A percentile compares a stretch with the other conserved stretches of the same genome.
phyloP scores from a whole-genome alignment of 2,329 filamentous ascomycete species.

The Chaetomium globosum region DNA sequence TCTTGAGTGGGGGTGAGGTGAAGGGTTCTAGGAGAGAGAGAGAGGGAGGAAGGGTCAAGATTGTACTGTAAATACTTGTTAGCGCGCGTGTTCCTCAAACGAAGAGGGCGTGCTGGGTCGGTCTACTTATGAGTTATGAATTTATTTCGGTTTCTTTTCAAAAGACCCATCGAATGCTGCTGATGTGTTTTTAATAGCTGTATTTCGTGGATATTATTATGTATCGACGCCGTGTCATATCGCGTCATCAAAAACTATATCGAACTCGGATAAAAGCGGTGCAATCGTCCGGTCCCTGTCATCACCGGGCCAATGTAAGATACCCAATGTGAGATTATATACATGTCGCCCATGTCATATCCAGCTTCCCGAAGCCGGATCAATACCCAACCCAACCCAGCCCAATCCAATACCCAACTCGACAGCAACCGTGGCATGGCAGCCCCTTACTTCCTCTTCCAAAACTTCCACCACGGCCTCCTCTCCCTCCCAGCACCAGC shows the following conservation, averaged over 20 bases:
- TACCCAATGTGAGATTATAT: not conserved
- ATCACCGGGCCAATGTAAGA: not conserved
- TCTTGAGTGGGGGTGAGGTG: not conserved
- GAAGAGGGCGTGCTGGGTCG: not conserved
- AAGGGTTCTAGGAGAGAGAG: slow-evolving; percentile 21
- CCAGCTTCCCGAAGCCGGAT: slow-evolving; percentile 22
- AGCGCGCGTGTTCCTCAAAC: not conserved
- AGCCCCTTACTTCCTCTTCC: slow-evolving; percentile 36
- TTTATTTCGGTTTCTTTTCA: not conserved
- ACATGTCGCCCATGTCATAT: not conserved
- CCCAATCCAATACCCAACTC: too few relatives aligned
- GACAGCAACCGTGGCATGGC: not conserved
- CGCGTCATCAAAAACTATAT: slow-evolving; percentile 12
- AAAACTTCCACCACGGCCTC: slow-evolving; percentile 62
- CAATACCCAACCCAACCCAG: not conserved
- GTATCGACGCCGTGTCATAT: slow-evolving; percentile 21
- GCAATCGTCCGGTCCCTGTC: not conserved
- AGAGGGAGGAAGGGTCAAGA: not conserved
- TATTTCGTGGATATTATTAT: slow-evolving; percentile 9
- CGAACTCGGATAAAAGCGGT: not conserved
- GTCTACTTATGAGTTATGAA: slow-evolving; percentile 22
- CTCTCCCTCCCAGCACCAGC: slow-evolving; percentile 42
- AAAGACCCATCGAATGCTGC: not conserved
- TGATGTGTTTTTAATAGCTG: not conserved
- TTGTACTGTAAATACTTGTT: slow-evolving; percentile 14